Percentiles rank a stretch among this genome's conserved stretches.
phyloP scores from a whole-genome alignment of 495 filamentous ascomycete species.

The Podospora anserina region DNA sequence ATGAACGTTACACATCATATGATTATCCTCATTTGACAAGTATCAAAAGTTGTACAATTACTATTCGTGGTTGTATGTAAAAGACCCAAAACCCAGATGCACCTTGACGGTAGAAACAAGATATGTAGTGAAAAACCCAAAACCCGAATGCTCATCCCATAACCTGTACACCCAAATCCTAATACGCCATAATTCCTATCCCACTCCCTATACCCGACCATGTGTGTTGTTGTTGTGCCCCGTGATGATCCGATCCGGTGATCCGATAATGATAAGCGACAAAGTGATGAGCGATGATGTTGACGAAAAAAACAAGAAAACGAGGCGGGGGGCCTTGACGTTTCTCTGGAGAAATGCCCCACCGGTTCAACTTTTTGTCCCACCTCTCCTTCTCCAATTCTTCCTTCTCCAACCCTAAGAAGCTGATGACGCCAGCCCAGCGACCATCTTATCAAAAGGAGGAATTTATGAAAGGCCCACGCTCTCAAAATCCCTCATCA shows the following conservation, averaged over 20 bases:
- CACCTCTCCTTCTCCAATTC: not conserved
- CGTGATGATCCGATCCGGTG: not conserved
- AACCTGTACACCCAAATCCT: not conserved
- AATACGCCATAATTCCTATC: not conserved
- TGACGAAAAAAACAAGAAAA: not conserved
- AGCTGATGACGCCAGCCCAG: not conserved
- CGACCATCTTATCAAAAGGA: not conserved
- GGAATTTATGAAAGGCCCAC: slow-evolving; percentile 49
- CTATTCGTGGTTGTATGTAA: not conserved
- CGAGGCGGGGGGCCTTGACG: not conserved
- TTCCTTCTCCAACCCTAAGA: not conserved
- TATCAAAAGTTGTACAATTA: slow-evolving; percentile 2
- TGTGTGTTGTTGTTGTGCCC: not conserved
- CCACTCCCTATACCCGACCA: not conserved
- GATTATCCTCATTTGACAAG: not conserved
- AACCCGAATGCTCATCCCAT: no score
- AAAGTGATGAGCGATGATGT: not conserved
- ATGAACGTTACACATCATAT: not conserved
- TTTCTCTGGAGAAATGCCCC: not conserved
- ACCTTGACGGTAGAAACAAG: not conserved
- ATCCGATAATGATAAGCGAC: not conserved
- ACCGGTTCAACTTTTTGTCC: not conserved
- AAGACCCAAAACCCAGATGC: not conserved
- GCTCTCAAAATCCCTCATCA: slow-evolving; percentile 80
- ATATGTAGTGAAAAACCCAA: not conserved